Conservation (phyloP, 202 grass and related monocot species). For the Hordeum pubiflorum region DNA sequence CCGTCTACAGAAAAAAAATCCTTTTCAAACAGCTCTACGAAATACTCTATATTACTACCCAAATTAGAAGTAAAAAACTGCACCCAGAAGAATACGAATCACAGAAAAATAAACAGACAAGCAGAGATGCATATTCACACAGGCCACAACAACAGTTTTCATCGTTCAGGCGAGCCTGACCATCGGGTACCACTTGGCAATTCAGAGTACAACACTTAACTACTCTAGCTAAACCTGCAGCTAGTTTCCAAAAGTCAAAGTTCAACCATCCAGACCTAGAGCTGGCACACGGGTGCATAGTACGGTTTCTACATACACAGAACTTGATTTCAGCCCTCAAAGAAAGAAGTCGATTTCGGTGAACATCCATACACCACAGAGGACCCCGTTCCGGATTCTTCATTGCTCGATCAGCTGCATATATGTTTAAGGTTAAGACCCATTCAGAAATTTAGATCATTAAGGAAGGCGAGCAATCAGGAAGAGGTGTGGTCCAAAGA, state of each 20-base stretch:
- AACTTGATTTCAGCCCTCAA: not conserved
- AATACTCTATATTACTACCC: not conserved
- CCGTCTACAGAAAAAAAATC: not conserved
- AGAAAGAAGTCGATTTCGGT: not conserved
- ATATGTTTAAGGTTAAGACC: not conserved
- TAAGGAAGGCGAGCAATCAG: slow-evolving; percentile 1
- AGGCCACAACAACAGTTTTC: not conserved
- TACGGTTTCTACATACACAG: slow-evolving; percentile 3
- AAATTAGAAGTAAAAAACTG: not conserved
- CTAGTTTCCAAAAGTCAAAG: not conserved
- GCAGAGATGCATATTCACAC: not conserved
- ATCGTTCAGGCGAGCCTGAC: not conserved
- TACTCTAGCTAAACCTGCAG: slow-evolving; percentile 14
- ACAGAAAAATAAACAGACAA: not conserved
- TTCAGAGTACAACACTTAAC: slow-evolving; percentile 7
- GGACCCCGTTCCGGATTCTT: not conserved
- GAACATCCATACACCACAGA: not conserved
- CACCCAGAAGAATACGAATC: not conserved
- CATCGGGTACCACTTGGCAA: not conserved
- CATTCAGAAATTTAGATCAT: not conserved
- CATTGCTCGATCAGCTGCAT: slow-evolving; percentile 7
- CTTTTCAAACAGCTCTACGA: not conserved
- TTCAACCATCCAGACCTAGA: not conserved
- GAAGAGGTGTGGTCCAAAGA: not conserved
- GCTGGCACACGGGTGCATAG: not conserved